Conservation (phyloP, 768 basidiomycete genomes). For the Hypsizygus marmoreus region DNA sequence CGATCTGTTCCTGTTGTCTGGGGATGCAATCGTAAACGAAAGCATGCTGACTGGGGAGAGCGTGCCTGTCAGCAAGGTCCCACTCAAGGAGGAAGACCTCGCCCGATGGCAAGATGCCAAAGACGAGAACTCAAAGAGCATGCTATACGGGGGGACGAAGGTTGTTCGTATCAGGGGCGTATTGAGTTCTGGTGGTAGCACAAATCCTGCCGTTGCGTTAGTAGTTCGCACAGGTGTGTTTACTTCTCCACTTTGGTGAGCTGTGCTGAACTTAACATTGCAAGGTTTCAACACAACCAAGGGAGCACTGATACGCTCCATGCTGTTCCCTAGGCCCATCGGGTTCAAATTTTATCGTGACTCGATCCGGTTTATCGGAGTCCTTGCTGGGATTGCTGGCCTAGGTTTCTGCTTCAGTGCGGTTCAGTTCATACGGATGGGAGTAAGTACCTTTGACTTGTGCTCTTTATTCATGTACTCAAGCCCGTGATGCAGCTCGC, state of each 20-base stretch:
- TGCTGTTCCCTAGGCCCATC: conserved; percentile 98
- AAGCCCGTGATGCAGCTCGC: conserved; percentile 52
- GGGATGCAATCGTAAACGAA: conserved; percentile 98
- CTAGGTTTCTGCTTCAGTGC: conserved; percentile 92
- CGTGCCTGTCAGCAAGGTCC: conserved; percentile 91
- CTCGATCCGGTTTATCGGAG: conserved; percentile 86
- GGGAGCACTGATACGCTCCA: conserved; percentile 92
- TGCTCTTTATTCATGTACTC: conserved; percentile 1
- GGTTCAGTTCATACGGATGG: conserved; percentile 87
- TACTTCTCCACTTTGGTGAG: background rate
- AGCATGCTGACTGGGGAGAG: conserved; percentile 99
- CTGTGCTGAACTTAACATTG: conserved; percentile 2
- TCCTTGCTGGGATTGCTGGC: conserved; percentile 88
- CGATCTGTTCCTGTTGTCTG: conserved; percentile 89
- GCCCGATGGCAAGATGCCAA: conserved; percentile 67
- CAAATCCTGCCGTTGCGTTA: conserved; percentile 71
- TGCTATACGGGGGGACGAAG: conserved; percentile 88
- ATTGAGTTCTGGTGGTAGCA: conserved; percentile 51
- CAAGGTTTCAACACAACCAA: conserved; percentile 95
- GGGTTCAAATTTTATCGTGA: conserved; percentile 99
- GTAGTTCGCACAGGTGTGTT: conserved; percentile 82
- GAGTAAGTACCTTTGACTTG: conserved; percentile 50
- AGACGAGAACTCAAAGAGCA: conserved; percentile 78
- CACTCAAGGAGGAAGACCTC: conserved; percentile 80
- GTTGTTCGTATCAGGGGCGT: conserved; percentile 82